Base-by-base conservation (phyloP, 2,329 filamentous ascomycete genomes). In the Scortechinia acanthostroma region DNA sequence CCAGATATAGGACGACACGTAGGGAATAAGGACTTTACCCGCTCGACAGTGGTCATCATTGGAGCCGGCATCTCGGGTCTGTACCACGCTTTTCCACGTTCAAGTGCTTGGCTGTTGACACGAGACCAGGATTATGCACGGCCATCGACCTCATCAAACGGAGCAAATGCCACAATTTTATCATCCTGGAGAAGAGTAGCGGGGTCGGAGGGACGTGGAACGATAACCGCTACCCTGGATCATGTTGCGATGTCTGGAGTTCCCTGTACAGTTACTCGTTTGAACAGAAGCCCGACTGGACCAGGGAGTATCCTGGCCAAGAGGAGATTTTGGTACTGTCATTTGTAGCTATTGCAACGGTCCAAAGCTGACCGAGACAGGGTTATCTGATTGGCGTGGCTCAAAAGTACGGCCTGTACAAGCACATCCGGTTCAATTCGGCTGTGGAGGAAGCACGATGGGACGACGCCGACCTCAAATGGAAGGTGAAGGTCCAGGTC, bases 181-280 rank as follows among this genome's bases (percentile, higher is more conserved):
- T 78, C 45, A 74, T 80, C 21, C 56, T 77, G 2, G 75, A 80
- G 52, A 77, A 77, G 56, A 71, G 69, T 21, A 68, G 68, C 15
- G 68, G 67, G 2, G 57, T 77, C 10, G 73, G 73, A 4, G 74
- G 74, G 3, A 76, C 71, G 13, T 77, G 71, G 73, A 61, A 61
- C 43, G 74, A 79, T 51, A 76, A 78, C 54, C 71, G 69, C 47
- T 81, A 77, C 50, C 76, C 73, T 2, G 76, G 70, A 4, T 74
- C 70, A 51, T 74, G 71, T 50, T 77, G 73, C 48, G 74, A 76
- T 53, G 60, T 78, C 6, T 73, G 67, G 66, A 73, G 67, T 23
- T 61, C 69, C 42, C 60, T 82, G 2, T 82, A 82, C 59, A 75
- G 69, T 37, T 80, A 72, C 56, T 79, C 74, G 4, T 83, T 82